phyloP scores from a whole-genome alignment of 306 rosid genomes.

The Cyclanthera cordifolia region DNA sequence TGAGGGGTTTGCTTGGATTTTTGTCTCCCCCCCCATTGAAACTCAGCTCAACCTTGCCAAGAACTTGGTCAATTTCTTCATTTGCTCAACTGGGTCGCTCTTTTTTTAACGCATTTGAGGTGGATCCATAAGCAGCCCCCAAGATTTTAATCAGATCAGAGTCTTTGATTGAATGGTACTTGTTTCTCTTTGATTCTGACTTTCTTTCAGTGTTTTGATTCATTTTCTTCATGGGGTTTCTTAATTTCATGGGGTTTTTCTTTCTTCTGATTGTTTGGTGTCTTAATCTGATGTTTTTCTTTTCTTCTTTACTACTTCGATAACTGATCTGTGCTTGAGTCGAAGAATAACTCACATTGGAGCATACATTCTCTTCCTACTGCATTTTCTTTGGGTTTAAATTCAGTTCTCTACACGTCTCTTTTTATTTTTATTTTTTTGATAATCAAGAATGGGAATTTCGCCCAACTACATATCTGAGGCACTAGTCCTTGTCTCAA shows the following conservation, averaged over 20 bases:
- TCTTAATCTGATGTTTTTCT: background rate
- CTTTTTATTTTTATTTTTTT: background rate
- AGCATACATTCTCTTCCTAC: slow-evolving; percentile 13
- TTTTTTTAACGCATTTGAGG: slow-evolving; percentile 23
- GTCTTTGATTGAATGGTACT: slow-evolving; percentile 47
- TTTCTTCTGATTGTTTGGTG: background rate
- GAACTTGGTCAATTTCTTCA: slow-evolving; percentile 26
- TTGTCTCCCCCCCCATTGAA: slow-evolving; percentile 13
- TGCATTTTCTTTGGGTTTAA: slow-evolving; percentile 8
- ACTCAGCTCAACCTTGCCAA: slow-evolving; percentile 16
- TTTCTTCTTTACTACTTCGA: slow-evolving; percentile 9
- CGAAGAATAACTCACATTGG: slow-evolving; percentile 6
- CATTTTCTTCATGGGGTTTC: background rate
- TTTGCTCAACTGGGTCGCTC: slow-evolving; percentile 24
- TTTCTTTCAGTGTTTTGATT: slow-evolving; percentile 18
- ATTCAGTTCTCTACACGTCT: background rate
- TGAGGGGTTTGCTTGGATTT: slow-evolving; percentile 2
- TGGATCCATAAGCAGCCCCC: slow-evolving; percentile 49
- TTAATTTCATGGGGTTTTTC: background rate
- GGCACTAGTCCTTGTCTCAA: no score
- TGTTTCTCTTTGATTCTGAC: slow-evolving; percentile 18
- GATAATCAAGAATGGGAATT: no score
- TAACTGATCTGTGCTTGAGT: slow-evolving; percentile 36
- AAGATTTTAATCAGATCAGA: slow-evolving; percentile 53
- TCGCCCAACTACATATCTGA: no score